Conservation (phyloP, 2,329 filamentous ascomycete species). For the Claviceps purpurea region DNA sequence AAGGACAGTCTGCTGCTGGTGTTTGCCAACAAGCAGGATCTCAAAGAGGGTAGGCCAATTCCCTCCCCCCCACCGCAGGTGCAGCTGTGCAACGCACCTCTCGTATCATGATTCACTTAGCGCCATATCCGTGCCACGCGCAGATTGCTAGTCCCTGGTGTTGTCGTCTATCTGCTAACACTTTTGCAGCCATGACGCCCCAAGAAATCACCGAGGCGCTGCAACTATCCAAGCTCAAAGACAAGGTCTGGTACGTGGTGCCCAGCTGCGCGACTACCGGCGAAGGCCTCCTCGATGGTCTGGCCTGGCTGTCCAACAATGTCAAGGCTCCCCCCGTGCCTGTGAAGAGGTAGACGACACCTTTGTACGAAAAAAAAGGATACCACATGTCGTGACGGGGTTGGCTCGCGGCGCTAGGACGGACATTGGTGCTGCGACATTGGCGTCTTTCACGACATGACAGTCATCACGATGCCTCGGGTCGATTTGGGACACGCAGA, state of each 20-base stretch:
- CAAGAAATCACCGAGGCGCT: conserved; percentile 68
- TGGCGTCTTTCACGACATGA: no score
- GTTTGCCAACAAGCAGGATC: conserved; percentile 99
- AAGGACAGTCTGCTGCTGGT: conserved; percentile 92
- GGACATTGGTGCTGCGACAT: no score
- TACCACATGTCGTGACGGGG: no score
- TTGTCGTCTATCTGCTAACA: not conserved
- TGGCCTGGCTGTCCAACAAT: conserved; percentile 76
- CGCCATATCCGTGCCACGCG: no score
- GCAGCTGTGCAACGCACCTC: no score
- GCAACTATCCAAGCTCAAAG: conserved; percentile 63
- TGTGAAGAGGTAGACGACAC: conserved; percentile 33
- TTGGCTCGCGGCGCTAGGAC: no score
- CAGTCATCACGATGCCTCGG: no score
- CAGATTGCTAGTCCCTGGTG: no score
- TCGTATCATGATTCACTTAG: no score
- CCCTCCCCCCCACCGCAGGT: no score
- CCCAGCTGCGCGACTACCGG: conserved; percentile 72
- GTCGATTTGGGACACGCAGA: no score
- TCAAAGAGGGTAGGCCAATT: conserved; percentile 56
- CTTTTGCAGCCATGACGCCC: conserved; percentile 55
- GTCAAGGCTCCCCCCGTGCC: conserved; percentile 52
- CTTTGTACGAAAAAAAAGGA: not conserved
- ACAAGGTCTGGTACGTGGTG: conserved; percentile 76
- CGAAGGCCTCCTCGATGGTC: conserved; percentile 67